These are phyloP conservation scores for Pleomassaria siparia DNA, from an alignment of 2,329 filamentous ascomycete genomes.

Conservation along the genomic window DNA sequence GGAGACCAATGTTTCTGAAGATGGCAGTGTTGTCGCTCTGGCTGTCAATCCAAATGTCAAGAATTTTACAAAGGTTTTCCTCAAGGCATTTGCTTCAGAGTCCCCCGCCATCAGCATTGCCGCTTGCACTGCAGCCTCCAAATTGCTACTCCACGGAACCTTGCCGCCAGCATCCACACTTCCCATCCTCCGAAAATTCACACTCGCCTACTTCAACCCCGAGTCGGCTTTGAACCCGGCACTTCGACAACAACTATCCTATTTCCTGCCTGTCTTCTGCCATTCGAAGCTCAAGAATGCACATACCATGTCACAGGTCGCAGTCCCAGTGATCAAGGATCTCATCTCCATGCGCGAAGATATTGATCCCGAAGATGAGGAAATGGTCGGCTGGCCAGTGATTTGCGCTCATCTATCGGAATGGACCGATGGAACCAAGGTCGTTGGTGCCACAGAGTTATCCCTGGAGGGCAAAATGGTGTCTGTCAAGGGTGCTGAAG, in stretches of 20 bases:
- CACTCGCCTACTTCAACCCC: conserved; percentile 87
- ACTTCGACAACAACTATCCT: conserved; percentile 82
- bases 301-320: conserved; percentile 73
- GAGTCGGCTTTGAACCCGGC: conserved; percentile 77
- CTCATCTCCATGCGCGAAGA: conserved; percentile 62
- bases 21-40: conserved; percentile 10
- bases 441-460: conserved; percentile 59
- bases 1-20: conserved; percentile 41
- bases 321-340: conserved; percentile 72
- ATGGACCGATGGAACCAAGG: conserved; percentile 91
- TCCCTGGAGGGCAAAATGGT: conserved; percentile 55
- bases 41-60: conserved; percentile 50
- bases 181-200: conserved; percentile 76
- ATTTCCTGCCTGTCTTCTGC: conserved; percentile 93
- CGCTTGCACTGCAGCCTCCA: conserved; percentile 79
- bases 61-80: conserved; percentile 79
- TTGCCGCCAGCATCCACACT: conserved; percentile 55
- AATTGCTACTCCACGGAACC: conserved; percentile 81
- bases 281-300: conserved; percentile 84
- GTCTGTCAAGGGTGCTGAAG: conserved; percentile 62
- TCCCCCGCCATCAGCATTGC: conserved; percentile 76
- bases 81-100: conserved; percentile 70
- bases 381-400: conserved; percentile 73
- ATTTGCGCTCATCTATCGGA: conserved; percentile 85
- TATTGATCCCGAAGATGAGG: conserved; percentile 67